phyloP scores from a whole-genome alignment of 1,284 basidiomycete species.

The Moesziomyces sp. region DNA sequence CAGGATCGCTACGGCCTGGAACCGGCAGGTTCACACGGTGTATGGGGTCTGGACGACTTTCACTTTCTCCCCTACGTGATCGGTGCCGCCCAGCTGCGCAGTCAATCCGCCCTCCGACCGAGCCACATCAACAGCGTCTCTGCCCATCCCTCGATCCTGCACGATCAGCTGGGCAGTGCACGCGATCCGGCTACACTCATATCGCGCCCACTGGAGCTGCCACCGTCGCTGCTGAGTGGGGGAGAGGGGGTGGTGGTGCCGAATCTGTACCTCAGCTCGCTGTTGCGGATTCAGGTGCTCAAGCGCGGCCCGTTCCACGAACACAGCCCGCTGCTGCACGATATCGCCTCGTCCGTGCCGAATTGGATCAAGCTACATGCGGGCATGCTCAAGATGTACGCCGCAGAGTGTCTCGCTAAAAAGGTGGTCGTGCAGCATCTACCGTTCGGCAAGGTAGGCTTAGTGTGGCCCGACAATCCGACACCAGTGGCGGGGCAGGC shows the following conservation, averaged over 20 bases:
- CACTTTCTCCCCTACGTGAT: constrained; percentile 90
- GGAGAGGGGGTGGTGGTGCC: constrained; percentile 14
- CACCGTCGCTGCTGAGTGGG: constrained; percentile 4
- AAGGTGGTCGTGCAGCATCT: constrained; percentile 97
- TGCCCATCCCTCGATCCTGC: constrained; percentile 8
- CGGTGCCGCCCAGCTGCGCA: constrained; percentile 85
- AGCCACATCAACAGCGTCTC: constrained; percentile 13
- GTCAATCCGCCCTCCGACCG: constrained; percentile 17
- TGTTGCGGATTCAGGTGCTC: constrained; percentile 72
- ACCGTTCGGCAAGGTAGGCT: constrained; percentile 75
- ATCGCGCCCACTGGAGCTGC: background rate
- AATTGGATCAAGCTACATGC: constrained; percentile 89
- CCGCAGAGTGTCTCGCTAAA: constrained; percentile 93
- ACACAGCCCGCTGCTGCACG: constrained; percentile 79
- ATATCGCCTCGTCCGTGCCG: constrained; percentile 84
- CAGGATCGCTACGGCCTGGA: constrained; percentile 92
- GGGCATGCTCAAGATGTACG: constrained; percentile 95
- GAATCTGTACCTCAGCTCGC: constrained; percentile 70
- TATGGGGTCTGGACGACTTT: constrained; percentile 96
- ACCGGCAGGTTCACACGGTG: constrained; percentile 95
- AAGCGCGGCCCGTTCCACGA: constrained; percentile 60
- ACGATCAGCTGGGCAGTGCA: constrained; percentile 1
- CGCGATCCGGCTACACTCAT: constrained; percentile 11
- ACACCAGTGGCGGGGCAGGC: background rate
- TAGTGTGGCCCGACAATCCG: constrained; percentile 18